Evolutionary conservation across 345 rosid species (phyloP).

Genomic region (Corchorus capsularis): DNA sequence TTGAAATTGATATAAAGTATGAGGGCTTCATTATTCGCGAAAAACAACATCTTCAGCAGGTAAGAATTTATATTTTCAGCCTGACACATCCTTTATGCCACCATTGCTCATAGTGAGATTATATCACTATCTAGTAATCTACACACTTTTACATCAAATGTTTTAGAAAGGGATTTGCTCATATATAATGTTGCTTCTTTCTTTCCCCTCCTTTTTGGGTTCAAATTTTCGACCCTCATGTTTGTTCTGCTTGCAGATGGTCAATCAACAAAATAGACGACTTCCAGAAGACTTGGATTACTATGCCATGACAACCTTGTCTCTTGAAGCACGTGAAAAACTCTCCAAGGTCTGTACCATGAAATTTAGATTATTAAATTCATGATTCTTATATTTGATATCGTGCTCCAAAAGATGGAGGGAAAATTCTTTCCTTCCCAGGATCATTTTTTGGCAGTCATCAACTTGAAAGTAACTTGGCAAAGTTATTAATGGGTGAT

Average conservation of each 20-base stretch:
- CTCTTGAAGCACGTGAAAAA: slow-evolving; percentile 91
- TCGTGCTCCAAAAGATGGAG: background rate
- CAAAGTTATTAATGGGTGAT: background rate
- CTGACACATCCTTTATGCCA: background rate
- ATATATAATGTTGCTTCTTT: background rate
- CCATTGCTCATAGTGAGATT: background rate
- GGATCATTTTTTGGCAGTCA: background rate
- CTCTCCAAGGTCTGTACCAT: slow-evolving; percentile 76
- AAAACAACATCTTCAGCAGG: slow-evolving; percentile 83
- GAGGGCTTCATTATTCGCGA: slow-evolving; percentile 95
- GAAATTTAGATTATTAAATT: background rate
- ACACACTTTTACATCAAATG: background rate
- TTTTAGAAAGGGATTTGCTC: background rate
- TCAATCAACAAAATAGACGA: slow-evolving; percentile 75
- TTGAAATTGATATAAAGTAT: slow-evolving; percentile 89
- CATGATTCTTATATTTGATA: background rate
- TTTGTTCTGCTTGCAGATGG: slow-evolving; percentile 58
- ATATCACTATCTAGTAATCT: background rate
- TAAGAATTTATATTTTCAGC: slow-evolving; percentile 25
- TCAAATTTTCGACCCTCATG: background rate
- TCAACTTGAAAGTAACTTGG: background rate
- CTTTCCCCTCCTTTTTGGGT: background rate
- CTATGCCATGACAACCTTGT: slow-evolving; percentile 76
- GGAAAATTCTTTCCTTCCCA: background rate
- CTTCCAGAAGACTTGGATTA: slow-evolving; percentile 92